Percentiles rank a stretch among this genome's conserved stretches.
These are phyloP conservation scores for Grosmannia clavigera DNA, from an alignment of 2,329 filamentous ascomycete genomes.

Conservation along the genomic window DNA sequence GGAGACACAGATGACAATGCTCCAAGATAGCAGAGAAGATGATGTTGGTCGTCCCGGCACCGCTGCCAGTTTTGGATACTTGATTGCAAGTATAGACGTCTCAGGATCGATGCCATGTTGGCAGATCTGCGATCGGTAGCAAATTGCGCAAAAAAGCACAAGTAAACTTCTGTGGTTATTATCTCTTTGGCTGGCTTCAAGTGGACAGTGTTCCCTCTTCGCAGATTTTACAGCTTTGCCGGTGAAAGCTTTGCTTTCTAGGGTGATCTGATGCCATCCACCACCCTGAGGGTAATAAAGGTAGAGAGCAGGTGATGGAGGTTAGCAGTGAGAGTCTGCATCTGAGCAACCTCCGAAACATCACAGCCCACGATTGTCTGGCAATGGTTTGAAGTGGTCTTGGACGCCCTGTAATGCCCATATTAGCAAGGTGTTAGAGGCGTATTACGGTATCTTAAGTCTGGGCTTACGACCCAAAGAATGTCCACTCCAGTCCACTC, in stretches of 20 bases:
- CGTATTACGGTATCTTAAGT: conserved; percentile 44
- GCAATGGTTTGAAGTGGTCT: conserved; percentile 64
- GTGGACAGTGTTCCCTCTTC: neutral
- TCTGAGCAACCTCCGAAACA: conserved; percentile 70
- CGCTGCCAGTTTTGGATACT: conserved; percentile 34
- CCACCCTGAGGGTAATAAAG: conserved; percentile 59
- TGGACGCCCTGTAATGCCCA: conserved; percentile 80
- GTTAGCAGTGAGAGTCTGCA: conserved; percentile 78
- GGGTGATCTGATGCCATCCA: conserved; percentile 61
- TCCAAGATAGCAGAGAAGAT: conserved; percentile 63
- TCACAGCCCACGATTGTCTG: conserved; percentile 61
- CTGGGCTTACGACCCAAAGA: conserved; percentile 76
- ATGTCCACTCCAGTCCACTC: conserved; percentile 51
- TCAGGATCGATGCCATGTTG: conserved; percentile 57
- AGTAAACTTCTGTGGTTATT: neutral
- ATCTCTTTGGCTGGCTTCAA: neutral
- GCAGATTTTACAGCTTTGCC: conserved; percentile 50
- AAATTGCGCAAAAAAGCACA: conserved; percentile 41
- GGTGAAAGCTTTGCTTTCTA: conserved; percentile 82
- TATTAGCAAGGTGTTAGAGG: conserved; percentile 60
- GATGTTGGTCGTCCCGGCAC: conserved; percentile 56
- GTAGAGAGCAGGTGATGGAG: conserved; percentile 72
- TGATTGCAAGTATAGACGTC: conserved; percentile 62
- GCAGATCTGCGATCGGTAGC: conserved; percentile 71
- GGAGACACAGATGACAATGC: conserved; percentile 55